These are phyloP conservation scores for Boletellus dicymbophilus DNA, from an alignment of 1,284 basidiomycete species.

Conservation along the genomic window DNA sequence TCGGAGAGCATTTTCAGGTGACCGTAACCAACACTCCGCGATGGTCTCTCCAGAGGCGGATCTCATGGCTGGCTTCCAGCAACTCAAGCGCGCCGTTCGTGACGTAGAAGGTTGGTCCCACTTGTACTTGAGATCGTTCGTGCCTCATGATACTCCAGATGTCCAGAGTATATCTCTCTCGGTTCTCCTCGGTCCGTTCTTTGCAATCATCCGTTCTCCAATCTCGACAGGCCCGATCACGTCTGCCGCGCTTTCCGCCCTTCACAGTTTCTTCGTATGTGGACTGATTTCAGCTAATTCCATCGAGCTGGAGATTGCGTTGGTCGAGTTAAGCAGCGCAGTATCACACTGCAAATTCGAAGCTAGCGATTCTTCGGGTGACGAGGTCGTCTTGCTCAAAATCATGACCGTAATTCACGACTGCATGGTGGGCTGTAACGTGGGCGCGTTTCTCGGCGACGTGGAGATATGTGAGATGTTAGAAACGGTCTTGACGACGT, in stretches of 20 bases:
- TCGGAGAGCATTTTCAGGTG: constrained; percentile 53
- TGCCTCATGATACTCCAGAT: constrained; percentile 45
- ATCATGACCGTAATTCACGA: constrained; percentile 92
- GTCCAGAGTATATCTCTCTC: constrained; percentile 55
- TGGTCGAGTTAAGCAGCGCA: constrained; percentile 86
- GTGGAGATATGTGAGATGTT: constrained; percentile 98
- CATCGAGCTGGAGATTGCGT: constrained; percentile 56
- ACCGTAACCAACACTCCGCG: constrained; percentile 40
- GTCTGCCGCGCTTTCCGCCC: constrained; percentile 81
- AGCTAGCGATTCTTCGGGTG: constrained; percentile 92
- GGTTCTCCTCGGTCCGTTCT: constrained; percentile 83
- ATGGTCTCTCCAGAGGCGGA: constrained; percentile 67
- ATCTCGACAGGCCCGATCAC: constrained; percentile 95
- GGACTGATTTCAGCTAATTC: constrained; percentile 66
- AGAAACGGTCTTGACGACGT: constrained; percentile 96
- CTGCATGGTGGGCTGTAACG: constrained; percentile 66
- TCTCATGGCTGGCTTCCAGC: constrained; percentile 89
- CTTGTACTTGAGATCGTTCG: constrained; percentile 3
- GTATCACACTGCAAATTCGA: constrained; percentile 98
- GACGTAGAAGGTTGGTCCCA: constrained; percentile 69
- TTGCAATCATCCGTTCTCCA: constrained; percentile 90
- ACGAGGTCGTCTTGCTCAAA: constrained; percentile 93
- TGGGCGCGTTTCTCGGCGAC: constrained; percentile 79
- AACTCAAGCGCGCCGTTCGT: constrained; percentile 77
- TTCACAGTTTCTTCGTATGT: constrained; percentile 87